Evolutionary conservation across 345 rosid genomes (phyloP), one percentile per base, ranked within the genome.

Genomic region (Erysimum cheiranthoides): DNA sequence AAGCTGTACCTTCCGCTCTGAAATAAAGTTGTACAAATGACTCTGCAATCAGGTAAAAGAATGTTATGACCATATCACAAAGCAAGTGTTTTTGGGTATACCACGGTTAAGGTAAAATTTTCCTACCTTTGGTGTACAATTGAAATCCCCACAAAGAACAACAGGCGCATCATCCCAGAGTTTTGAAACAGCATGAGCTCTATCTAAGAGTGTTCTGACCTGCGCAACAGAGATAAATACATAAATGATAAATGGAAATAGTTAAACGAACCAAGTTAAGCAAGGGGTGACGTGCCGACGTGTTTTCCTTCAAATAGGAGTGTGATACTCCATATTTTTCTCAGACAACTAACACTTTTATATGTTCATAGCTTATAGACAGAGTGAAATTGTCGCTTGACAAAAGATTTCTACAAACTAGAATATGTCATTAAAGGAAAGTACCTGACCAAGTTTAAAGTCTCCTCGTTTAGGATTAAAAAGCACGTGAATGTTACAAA

Each of bases 391-490:
- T 3, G 32, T 30, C 13, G 12, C 30, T 47, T 56, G 61, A 46
- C 27, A 71, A 35, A 27, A 45, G 14, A 30, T 40, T 9, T 14
- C 38, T 6, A 18, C 52, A 52, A 14, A 43, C 58, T 60, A 31
- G 69, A 49, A 31, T 75, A 51, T 10, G 17, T 17, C 56, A 40
- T 1, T 8, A 25, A 49, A 21, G 53, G 68, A 58, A 50, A 50
- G 34, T 87, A 92, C 97, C 97, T 92, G 96, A 68, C 98, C 97
- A 62, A 94, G 86, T 84, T 94, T 94, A 65, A 89, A 90, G 77
- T 94, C 98, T 73, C 98, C 98, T 80, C 97, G 85, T 85, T 40
- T 92, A 51, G 98, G 98, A 86, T 94, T 94, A 89, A 84, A 94
- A 50, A 92, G 91, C 69, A 92, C 98, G 17, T 94, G 98, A 77